These are phyloP conservation scores for Teunomyces kruisii DNA, from an alignment of 805 yeast species.

Conservation along the genomic window DNA sequence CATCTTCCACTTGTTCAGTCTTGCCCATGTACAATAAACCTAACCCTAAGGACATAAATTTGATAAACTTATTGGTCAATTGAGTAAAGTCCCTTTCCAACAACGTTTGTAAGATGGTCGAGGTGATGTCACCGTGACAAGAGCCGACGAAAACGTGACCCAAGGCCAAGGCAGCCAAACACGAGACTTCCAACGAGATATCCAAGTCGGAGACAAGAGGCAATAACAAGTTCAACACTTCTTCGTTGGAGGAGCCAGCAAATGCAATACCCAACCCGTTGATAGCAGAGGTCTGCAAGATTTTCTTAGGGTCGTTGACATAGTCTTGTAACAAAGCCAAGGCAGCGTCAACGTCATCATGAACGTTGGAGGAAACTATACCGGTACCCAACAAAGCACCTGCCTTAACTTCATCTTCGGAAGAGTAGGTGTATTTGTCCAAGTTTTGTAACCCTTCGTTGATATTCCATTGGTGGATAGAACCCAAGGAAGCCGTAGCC, in stretches of 20 bases:
- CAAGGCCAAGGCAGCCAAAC: constrained; percentile 85
- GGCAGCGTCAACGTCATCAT: constrained; percentile 94
- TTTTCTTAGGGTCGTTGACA: constrained; percentile 60
- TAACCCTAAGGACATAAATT: constrained; percentile 87
- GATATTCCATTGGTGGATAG: constrained; percentile 87
- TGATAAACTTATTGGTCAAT: constrained; percentile 80
- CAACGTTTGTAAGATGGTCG: constrained; percentile 86
- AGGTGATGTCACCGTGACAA: constrained; percentile 89
- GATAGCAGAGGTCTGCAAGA: constrained; percentile 77
- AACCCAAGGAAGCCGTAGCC: constrained; percentile 88
- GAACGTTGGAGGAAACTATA: constrained; percentile 86
- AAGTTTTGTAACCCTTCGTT: constrained; percentile 85
- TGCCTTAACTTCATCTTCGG: constrained; percentile 85
- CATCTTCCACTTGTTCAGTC: constrained; percentile 92
- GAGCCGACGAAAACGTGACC: constrained; percentile 96
- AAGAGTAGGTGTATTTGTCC: constrained; percentile 84
- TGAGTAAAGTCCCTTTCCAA: constrained; percentile 81
- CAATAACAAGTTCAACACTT: constrained; percentile 69
- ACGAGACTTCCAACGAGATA: constrained; percentile 72
- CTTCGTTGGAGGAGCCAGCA: constrained; percentile 90
- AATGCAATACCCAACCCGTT: constrained; percentile 92
- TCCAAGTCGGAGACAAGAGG: constrained; percentile 82
- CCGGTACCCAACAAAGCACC: constrained; percentile 98
- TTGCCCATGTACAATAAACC: constrained; percentile 92
- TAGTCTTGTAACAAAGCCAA: constrained; percentile 82